Evolutionary conservation across 2,329 filamentous ascomycete species (phyloP), one percentile per base, ranked within the genome.

Genomic region (Cercospora citrullina): DNA sequence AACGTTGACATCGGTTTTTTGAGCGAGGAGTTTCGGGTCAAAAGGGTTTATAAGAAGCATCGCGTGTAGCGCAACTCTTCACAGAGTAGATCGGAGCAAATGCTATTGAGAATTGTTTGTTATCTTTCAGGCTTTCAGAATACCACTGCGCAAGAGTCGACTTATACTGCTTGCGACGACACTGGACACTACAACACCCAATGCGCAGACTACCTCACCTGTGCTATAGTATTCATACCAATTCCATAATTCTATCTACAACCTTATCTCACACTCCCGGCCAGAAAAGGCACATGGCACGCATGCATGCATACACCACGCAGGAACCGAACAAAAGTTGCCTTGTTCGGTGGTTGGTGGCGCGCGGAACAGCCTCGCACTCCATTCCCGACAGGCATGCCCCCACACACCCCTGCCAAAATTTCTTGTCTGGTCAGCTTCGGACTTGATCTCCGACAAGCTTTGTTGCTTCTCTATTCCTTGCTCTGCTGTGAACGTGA

Each of bases 11-110:
- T 48, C 36, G 26, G 10, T 26, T 48, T 42, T 61, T 61, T 28
- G 26, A 61, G 59, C 59, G 59, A 61, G 59, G 59, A 61, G 59
- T 61, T 42, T 16, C 12, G 58, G 31, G 36, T 39, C 6, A 4
- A 21, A 18, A 31, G 5, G 23, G 53, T 42, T 60, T 18, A 36
- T 26, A 21, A 60, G n/a, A 23, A 45, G 31, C 58, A 28, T n/a
- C 33, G 58, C 30, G 16, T 28, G 31, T 33, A 59, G 26, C 26
- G 53, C 53, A 33, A 58, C 53, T 58, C 53, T 58, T 58, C 53
- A 58, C 53, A 31, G 53, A 58, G 53, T 58, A 51, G 18, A 23
- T 23, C 23, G 45, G 18, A 51, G 18, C 18, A 23, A 48, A 23
- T 48, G 18, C 45, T 48, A 48, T 48, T 48, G 9, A 45, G 39